phyloP scores from a whole-genome alignment of 345 rosid species.

The Citrus inodora region DNA sequence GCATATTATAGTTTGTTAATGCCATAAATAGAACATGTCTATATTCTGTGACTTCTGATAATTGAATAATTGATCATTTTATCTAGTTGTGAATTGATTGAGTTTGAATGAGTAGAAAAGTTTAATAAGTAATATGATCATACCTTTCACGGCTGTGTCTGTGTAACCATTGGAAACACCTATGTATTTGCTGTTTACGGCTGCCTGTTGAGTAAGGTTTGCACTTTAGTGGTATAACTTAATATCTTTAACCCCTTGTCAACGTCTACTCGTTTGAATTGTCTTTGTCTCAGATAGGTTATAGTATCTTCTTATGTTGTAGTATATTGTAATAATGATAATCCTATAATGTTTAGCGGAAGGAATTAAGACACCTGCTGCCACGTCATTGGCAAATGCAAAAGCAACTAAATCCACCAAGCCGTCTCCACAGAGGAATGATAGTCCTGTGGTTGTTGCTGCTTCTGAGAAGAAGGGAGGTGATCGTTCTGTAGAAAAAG shows the following conservation, averaged over 20 bases:
- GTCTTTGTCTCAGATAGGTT: not conserved
- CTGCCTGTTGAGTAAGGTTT: not conserved
- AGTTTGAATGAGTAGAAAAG: not conserved
- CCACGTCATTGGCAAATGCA: slow-evolving; percentile 28
- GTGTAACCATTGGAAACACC: not conserved
- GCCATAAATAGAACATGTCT: not conserved
- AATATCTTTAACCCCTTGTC: not conserved
- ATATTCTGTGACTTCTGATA: not conserved
- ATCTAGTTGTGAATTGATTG: no score
- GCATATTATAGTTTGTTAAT: not conserved
- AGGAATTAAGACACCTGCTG: slow-evolving; percentile 42
- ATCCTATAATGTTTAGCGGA: slow-evolving; percentile 35
- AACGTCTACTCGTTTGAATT: not conserved
- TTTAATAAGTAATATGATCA: not conserved
- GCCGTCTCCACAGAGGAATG: slow-evolving; percentile 59
- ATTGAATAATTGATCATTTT: not conserved
- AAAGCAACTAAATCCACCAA: slow-evolving; percentile 56
- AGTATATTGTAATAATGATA: not conserved
- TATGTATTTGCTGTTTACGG: not conserved
- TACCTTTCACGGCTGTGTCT: not conserved
- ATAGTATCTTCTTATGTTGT: not conserved
- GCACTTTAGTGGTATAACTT: not conserved
- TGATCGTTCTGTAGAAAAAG: slow-evolving; percentile 68
- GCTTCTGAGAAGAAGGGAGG: slow-evolving; percentile 74
- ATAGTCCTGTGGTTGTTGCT: slow-evolving; percentile 41